A percentile compares a stretch with the other conserved stretches of the same genome.
phyloP scores from a whole-genome alignment of 257 asterid species.

The Coffea canephora region DNA sequence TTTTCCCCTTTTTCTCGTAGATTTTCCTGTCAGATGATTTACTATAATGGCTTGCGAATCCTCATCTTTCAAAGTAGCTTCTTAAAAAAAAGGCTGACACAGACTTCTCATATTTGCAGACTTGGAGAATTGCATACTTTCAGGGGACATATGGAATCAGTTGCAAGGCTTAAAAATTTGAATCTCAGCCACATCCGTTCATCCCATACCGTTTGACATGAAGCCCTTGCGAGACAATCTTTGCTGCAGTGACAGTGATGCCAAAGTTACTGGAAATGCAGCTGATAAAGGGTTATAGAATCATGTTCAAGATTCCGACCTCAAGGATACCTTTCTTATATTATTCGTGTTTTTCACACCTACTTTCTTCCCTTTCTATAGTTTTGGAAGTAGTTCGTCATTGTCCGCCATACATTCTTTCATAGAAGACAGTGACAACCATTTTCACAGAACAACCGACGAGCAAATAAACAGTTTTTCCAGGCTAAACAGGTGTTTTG shows the following conservation, averaged over 20 bases:
- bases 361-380: background rate
- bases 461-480: background rate
- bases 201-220: slow-evolving; percentile 17
- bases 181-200: slow-evolving; percentile 23
- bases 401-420: background rate
- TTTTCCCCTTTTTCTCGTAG: background rate
- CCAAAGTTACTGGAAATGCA: background rate
- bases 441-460: background rate
- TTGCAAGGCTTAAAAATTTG: slow-evolving; percentile 24
- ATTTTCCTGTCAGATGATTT: background rate
- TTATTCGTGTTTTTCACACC: background rate
- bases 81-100: background rate
- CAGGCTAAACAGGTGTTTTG: background rate
- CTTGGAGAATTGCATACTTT: slow-evolving; percentile 27
- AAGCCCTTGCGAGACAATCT: background rate
- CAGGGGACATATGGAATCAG: slow-evolving; percentile 32
- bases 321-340: background rate
- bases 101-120: background rate
- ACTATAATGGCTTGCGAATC: background rate
- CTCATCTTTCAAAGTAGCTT: background rate
- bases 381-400: background rate
- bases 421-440: background rate
- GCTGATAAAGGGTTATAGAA: background rate
- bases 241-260: background rate
- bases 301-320: background rate